phyloP scores from a whole-genome alignment of 2,329 filamentous ascomycete species.

The Aspergillus caelatus region DNA sequence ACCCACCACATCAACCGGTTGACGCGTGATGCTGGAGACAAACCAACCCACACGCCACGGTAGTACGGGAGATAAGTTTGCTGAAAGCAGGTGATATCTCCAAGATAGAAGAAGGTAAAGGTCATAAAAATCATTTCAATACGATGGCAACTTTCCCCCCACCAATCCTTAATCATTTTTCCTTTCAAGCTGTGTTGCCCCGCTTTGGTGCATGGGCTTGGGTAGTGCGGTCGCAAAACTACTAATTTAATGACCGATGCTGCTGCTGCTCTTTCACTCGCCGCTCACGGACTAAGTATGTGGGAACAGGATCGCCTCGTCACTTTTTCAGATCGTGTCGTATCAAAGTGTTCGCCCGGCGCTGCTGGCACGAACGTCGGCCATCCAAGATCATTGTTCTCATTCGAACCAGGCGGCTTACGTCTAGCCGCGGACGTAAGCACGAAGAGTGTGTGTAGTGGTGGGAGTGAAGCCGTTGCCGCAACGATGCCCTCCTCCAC shows the following conservation, averaged over 20 bases:
- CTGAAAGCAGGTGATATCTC: background rate
- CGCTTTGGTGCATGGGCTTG: constrained; percentile 5
- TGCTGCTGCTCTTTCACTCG: constrained; percentile 14
- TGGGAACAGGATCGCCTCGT: constrained; percentile 25
- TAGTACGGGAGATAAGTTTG: background rate
- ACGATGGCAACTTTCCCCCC: background rate
- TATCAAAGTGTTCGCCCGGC: constrained; percentile 5
- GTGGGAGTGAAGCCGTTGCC: background rate
- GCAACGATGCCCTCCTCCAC: constrained; percentile 24
- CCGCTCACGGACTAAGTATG: constrained; percentile 23
- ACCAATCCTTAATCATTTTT: background rate
- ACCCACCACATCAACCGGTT: background rate
- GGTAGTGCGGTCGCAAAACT: constrained; percentile 11
- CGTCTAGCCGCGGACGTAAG: background rate
- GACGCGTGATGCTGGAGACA: background rate
- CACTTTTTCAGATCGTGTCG: constrained; percentile 21
- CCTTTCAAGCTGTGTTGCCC: background rate
- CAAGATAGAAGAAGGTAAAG: background rate
- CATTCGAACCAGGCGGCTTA: background rate
- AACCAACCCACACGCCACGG: background rate
- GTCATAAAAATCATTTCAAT: background rate
- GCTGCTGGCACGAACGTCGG: constrained; percentile 3
- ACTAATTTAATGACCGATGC: constrained; percentile 10
- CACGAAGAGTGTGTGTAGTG: background rate
- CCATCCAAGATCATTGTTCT: background rate